Conservation (phyloP, 2,329 filamentous ascomycete genomes). For the Colletotrichum tabaci region DNA sequence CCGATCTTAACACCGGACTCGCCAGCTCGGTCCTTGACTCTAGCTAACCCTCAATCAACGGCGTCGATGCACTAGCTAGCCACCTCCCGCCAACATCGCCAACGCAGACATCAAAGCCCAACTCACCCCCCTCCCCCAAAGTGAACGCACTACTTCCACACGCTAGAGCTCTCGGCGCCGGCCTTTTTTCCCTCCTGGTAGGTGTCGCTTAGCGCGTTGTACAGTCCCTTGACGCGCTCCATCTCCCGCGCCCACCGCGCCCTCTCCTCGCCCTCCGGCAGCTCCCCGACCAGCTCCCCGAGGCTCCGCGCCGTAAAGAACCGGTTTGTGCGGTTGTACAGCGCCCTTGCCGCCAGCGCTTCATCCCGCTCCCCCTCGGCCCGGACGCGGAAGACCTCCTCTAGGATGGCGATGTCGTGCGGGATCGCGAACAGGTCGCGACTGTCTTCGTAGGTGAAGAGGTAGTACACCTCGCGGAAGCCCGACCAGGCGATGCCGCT, state of each 20-base stretch:
- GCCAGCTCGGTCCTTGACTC: background rate
- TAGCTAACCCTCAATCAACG: constrained; percentile 2
- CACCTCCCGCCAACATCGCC: background rate
- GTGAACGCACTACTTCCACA: constrained; percentile 58
- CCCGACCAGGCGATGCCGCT: constrained; percentile 72
- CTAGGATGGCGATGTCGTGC: constrained; percentile 71
- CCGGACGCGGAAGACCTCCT: constrained; percentile 68
- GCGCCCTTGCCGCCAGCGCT: constrained; percentile 54
- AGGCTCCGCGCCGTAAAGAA: constrained; percentile 66
- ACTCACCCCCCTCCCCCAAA: background rate
- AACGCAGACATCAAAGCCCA: background rate
- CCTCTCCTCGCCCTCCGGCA: constrained; percentile 54
- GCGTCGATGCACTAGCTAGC: constrained; percentile 25
- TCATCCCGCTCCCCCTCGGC: constrained; percentile 55
- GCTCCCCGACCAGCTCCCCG: constrained; percentile 55
- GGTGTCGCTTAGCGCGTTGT: constrained; percentile 61
- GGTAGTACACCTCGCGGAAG: constrained; percentile 70
- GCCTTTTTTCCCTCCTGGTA: constrained; percentile 64
- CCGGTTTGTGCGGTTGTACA: constrained; percentile 71
- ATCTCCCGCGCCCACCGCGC: constrained; percentile 58
- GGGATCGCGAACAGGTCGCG: constrained; percentile 69
- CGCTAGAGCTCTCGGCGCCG: constrained; percentile 60
- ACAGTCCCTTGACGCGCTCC: constrained; percentile 63
- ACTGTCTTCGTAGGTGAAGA: constrained; percentile 73
- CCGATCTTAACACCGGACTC: background rate